Base-by-base conservation (phyloP, 805 yeast species). In the Maudiozyma pseudohumilis region DNA sequence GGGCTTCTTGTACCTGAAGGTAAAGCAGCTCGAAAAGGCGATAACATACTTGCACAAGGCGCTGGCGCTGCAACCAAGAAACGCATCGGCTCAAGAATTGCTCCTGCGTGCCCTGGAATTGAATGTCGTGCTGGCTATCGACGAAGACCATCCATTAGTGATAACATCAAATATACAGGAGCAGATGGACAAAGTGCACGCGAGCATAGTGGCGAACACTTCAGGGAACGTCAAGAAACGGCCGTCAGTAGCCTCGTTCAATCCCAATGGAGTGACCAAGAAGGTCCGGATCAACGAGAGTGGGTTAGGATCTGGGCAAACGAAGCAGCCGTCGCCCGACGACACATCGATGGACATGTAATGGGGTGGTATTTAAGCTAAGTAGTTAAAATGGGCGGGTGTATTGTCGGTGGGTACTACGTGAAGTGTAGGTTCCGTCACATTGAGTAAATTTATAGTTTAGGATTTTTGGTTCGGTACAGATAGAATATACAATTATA, bases 11-110 rank as follows among this genome's bases (percentile, higher is more conserved):
- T 69, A 86, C 52, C 66, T 92, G 53, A 85, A 82, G 50, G 62
- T 74, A 44, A 83, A 83, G 2, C 68, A 78, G 38, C 49, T 68
- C 17, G 65, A 68, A 35, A 75, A 74, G 45, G 89, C 96, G 0
- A 77, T 89, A 27, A 82, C 79, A 44, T 67, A 72, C 22, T 64
- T 92, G 37, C 96, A 89, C 55, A 77, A 74, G 48, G 89, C 96
- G 0, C 64, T 92, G 38, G 82, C 94, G 0, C 61, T 88, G 3
- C 61, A 75, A 8, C 88, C 95, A 1, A 71, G 76, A 29, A 95
- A 89, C 55, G 81, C 89, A 0, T 80, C 87, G 13, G 92, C 96
- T 0, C 66, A 75, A 9, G 96, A 89, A 50, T 60, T 92, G 32
- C 63, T 92, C 42, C 75, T 75, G 46, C 71, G 94, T 44, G 96